phyloP scores from a whole-genome alignment of 1,284 basidiomycete genomes.

The Fistulinella staudtii region DNA sequence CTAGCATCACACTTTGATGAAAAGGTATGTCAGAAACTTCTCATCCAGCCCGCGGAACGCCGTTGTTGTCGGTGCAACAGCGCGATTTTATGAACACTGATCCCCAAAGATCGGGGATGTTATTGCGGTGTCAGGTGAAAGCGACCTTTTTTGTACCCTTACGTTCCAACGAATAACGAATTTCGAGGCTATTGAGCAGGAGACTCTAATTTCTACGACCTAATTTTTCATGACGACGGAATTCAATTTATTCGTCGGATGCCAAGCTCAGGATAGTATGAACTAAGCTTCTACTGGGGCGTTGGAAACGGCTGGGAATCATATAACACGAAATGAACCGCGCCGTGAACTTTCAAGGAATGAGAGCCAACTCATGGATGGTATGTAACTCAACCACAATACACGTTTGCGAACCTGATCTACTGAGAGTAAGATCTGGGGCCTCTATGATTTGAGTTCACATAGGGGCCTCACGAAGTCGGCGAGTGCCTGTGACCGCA shows the following conservation, averaged over 20 bases:
- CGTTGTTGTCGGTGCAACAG: neutral
- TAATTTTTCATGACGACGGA: too few species aligned
- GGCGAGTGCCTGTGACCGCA: conserved; percentile 5
- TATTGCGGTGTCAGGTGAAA: too few species aligned
- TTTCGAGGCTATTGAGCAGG: too few species aligned
- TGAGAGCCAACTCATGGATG: neutral
- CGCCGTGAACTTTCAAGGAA: conserved; percentile 4
- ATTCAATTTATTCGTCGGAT: too few species aligned
- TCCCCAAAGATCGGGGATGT: too few species aligned
- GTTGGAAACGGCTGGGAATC: conserved; percentile 2
- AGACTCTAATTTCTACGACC: too few species aligned
- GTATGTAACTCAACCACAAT: neutral
- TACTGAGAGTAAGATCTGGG: conserved; percentile 2
- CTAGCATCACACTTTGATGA: neutral
- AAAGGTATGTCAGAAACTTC: conserved; percentile 1
- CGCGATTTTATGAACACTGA: too few species aligned
- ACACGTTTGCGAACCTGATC: conserved; percentile 3
- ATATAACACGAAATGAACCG: neutral
- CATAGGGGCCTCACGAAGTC: conserved; percentile 1
- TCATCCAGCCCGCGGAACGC: neutral
- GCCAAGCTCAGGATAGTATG: too few species aligned
- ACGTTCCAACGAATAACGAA: too few species aligned
- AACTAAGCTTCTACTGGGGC: too few species aligned
- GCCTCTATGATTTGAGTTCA: neutral
- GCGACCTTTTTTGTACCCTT: too few species aligned